Evolutionary conservation across 139 green algal genomes (phyloP), one percentile per base, ranked within the genome.

Genomic region (Auxenochlorella pyrenoidosa): DNA sequence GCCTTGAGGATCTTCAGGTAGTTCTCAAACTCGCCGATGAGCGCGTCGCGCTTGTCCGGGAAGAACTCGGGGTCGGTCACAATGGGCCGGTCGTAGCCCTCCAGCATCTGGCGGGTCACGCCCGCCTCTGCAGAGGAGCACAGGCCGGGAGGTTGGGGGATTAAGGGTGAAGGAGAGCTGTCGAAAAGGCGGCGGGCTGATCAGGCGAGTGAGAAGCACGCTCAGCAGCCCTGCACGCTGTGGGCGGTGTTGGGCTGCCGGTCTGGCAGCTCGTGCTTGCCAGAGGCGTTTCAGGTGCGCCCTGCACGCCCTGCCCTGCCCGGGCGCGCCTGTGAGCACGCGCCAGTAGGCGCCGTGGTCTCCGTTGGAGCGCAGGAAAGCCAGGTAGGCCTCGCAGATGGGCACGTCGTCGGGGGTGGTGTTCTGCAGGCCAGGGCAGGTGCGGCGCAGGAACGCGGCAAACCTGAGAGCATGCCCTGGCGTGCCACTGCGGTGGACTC

Each of bases 331-430:
- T 34, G 94, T 94, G 32, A 99, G 94, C 68, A 97, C 94, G 30
- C 93, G 79, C 97, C 96, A 99, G 93, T 99, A 99, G 16, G 91
- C 81, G 41, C 79, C 92, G 1, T 93, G 91, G 94, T 99, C 94
- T n/a, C 97, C 96, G 75, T 94, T 89, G 70, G 77, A 79, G 79
- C 95, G 89, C 85, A 99, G 91, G 92, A 98, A 99, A 13, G 94
- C 94, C 24, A 99, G 89, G 94, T 98, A 99, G 38, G 98, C 97
- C 88, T 98, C 94, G 91, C 98, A 99, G 93, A 99, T 99, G 88
- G 94, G 93, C n/a, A 99, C 94, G 87, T 99, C 98, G 84, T 99
- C 98, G 41, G 98, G 98, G 6, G 96, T 99, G 51, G 98, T 99
- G 94, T 99, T 99, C 99, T 99, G 94, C 98, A 63, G 54, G 47